phyloP scores from a whole-genome alignment of 2,329 filamentous ascomycete genomes.

The Monilinia fructicola region DNA sequence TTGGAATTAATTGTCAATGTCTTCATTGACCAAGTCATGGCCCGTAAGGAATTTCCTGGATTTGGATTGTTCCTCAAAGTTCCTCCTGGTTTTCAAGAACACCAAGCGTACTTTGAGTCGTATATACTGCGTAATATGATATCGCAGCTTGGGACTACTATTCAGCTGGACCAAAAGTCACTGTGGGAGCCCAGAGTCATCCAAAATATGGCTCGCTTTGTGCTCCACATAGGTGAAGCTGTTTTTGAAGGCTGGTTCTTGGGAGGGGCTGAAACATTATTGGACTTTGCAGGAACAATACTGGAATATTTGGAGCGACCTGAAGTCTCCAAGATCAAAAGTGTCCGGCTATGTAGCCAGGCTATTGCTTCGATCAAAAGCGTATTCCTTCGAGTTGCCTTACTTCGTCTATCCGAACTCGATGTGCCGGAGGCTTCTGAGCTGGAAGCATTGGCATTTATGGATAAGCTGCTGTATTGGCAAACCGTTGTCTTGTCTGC shows the following conservation, averaged over 20 bases:
- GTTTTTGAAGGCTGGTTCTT: constrained; percentile 97
- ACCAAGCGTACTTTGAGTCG: constrained; percentile 93
- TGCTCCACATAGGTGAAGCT: constrained; percentile 79
- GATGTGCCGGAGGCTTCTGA: constrained; percentile 64
- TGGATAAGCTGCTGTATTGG: constrained; percentile 91
- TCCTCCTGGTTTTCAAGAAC: constrained; percentile 88
- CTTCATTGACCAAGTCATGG: constrained; percentile 82
- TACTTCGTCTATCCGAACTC: constrained; percentile 80
- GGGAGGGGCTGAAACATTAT: constrained; percentile 75
- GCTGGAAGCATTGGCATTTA: constrained; percentile 65
- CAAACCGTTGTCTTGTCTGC: constrained; percentile 84
- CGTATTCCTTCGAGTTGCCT: constrained; percentile 74
- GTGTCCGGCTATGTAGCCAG: constrained; percentile 86
- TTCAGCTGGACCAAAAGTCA: constrained; percentile 69
- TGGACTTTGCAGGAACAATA: constrained; percentile 83
- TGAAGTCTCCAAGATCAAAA: constrained; percentile 78
- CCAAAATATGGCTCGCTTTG: constrained; percentile 81
- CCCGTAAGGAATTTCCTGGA: constrained; percentile 85
- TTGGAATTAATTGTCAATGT: constrained; percentile 76
- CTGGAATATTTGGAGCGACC: constrained; percentile 87
- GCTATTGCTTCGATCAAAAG: constrained; percentile 73
- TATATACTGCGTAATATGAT: constrained; percentile 78
- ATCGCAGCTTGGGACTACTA: constrained; percentile 64
- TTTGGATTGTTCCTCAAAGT: constrained; percentile 84
- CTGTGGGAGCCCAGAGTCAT: constrained; percentile 80